Base-by-base conservation (phyloP, 192 early-diverging fungal species). In the Backusella australiensis region DNA sequence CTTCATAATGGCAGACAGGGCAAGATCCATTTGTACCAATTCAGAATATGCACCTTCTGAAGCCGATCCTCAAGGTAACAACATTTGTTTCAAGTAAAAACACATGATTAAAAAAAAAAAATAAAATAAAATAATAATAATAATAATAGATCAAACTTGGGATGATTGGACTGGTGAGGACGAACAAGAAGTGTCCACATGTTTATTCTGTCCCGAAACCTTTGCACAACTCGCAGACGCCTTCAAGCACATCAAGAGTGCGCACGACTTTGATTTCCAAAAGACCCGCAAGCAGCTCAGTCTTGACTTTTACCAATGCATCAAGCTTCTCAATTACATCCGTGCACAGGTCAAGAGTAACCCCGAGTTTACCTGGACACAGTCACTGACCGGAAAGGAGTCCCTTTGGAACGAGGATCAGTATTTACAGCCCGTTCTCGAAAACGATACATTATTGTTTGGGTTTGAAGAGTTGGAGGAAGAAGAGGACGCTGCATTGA, bases 301-400 rank as follows among this genome's bases (percentile, higher is more conserved):
- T 79, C 88, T 98, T 17, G 94, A 96, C 74, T 97, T 97, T 80
- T 98, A 98, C 86, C 91, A 91, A 53, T 91, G 91, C 46, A 93
- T 95, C 71, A 81, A 86, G 14, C 73, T 94, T 74, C 90, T 95
- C 80, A 95, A 95, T 78, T 92, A 89, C 75, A 84, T 93, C 56
- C 85, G 93, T 15, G 49, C 80, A 8, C 72, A 78, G 34, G 76
- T 74, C 19, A 56, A 74, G n/a, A 6, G 36, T 9, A 67, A 78
- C 19, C 74, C 75, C 38, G 53, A 77, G 66, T 77, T 68, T 4
- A 69, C 21, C 21, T 72, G 46, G 17, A 80, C 71, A 2, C 77
- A 75, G 4, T 67, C 69, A 5, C 69, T 93, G 9, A 80, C 80
- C 41, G 86, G 88, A 15, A 81, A 84, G 23, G 88, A 88, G 76